Percentiles rank a stretch among this genome's conserved stretches.
Conservation (phyloP, 2,329 filamentous ascomycete species). For the Chrysosporium keratinophilum region DNA sequence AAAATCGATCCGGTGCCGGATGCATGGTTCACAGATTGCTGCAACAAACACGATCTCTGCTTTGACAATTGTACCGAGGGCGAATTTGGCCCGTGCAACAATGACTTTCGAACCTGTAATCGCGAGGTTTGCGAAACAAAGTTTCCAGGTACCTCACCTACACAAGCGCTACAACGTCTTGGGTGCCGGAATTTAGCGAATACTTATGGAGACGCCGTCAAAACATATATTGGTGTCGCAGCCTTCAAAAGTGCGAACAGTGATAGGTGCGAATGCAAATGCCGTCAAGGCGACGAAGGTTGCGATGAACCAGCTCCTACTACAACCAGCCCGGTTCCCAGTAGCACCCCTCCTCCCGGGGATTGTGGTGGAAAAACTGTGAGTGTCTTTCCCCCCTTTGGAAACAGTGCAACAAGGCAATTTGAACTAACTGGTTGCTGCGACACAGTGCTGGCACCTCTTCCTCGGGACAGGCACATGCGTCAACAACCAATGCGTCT, state of each 20-base stretch:
- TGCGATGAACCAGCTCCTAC: background rate
- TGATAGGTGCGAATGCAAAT: slow-evolving; percentile 5
- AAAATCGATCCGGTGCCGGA: background rate
- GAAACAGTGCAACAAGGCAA: background rate
- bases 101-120: background rate
- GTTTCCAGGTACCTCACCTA: background rate
- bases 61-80: background rate
- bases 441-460: background rate
- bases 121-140: background rate
- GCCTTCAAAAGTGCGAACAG: background rate
- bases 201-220: background rate
- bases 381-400: background rate
- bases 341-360: background rate
- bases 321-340: background rate
- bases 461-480: background rate
- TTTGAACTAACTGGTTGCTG: background rate
- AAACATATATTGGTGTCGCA: background rate
- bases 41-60: background rate
- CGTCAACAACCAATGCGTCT: background rate
- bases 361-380: slow-evolving; percentile 1
- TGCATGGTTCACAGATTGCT: background rate
- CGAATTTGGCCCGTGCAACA: background rate
- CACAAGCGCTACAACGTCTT: background rate
- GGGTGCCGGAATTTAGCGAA: background rate
- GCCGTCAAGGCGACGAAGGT: background rate